Percentiles rank a stretch among this genome's conserved stretches.
These are phyloP conservation scores for Hypoxylon lienhwacheense DNA, from an alignment of 495 filamentous ascomycete genomes.

Conservation along the genomic window DNA sequence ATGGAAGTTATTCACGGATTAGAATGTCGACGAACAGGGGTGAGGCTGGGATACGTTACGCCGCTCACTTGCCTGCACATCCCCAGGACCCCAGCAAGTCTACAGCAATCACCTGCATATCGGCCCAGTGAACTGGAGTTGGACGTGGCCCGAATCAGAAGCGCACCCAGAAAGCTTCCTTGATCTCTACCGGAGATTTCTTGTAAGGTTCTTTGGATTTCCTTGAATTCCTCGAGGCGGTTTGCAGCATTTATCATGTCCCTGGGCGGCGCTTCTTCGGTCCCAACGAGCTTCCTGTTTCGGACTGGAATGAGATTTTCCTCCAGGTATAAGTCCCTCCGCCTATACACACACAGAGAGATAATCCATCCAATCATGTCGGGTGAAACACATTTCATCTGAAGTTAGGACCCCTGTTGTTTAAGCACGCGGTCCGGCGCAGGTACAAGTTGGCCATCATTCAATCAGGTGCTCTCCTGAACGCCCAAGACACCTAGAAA, in stretches of 20 bases:
- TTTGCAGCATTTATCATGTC: constrained; percentile 23
- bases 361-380: constrained; percentile 25
- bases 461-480: constrained; percentile 26
- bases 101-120: constrained; percentile 28
- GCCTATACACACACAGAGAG: constrained; percentile 2
- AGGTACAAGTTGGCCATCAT: constrained; percentile 26
- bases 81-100: not conserved
- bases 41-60: constrained; percentile 31
- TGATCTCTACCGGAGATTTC: constrained; percentile 6
- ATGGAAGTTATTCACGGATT: not conserved
- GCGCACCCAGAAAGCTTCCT: constrained; percentile 12
- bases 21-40: not conserved
- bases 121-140: constrained; percentile 14
- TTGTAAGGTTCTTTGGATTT: too few relatives aligned
- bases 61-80: constrained; percentile 13
- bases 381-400: constrained; percentile 7
- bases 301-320: constrained; percentile 19
- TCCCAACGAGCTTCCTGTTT: constrained; percentile 34
- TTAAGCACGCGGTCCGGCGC: constrained; percentile 32
- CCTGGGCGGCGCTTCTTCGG: constrained; percentile 39
- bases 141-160: constrained; percentile 34
- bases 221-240: constrained; percentile 6
- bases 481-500: constrained; percentile 25
- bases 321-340: constrained; percentile 13
- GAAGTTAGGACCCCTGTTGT: constrained; percentile 20